These are phyloP conservation scores for Naegleria lovaniensis DNA, from an alignment of 208 protist species.

Conservation along the genomic window DNA sequence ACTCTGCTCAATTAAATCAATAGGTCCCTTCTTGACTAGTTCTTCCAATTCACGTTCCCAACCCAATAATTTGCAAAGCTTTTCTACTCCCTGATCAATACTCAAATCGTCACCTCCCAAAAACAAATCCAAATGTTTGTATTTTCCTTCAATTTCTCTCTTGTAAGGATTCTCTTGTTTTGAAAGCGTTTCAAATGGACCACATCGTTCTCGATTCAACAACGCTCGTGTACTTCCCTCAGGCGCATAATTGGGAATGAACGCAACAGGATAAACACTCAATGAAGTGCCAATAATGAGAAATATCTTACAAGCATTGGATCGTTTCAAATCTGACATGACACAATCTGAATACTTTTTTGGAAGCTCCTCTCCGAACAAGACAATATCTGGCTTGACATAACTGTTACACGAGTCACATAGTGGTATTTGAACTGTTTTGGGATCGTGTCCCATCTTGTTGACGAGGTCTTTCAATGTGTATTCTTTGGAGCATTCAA, in stretches of 20 bases:
- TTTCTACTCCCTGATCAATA: not conserved
- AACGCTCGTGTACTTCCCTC: not conserved
- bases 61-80: not conserved
- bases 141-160: not conserved
- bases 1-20: no score
- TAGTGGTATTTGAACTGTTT: not conserved
- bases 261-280: conserved; percentile 79
- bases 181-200: not conserved
- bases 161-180: not conserved
- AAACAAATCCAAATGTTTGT: not conserved
- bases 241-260: conserved; percentile 51
- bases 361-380: conserved; percentile 89
- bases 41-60: not conserved
- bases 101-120: not conserved
- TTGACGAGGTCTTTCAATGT: not conserved
- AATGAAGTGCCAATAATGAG: conserved; percentile 90
- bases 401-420: conserved; percentile 48
- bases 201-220: not conserved
- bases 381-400: conserved; percentile 90
- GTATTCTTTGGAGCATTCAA: conserved; percentile 34
- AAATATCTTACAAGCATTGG: conserved; percentile 61
- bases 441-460: not conserved
- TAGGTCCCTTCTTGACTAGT: not conserved
- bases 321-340: not conserved
- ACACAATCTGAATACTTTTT: conserved; percentile 49